Evolutionary conservation across 208 protist species (phyloP).

Genomic region (Naegleria gruberi): DNA sequence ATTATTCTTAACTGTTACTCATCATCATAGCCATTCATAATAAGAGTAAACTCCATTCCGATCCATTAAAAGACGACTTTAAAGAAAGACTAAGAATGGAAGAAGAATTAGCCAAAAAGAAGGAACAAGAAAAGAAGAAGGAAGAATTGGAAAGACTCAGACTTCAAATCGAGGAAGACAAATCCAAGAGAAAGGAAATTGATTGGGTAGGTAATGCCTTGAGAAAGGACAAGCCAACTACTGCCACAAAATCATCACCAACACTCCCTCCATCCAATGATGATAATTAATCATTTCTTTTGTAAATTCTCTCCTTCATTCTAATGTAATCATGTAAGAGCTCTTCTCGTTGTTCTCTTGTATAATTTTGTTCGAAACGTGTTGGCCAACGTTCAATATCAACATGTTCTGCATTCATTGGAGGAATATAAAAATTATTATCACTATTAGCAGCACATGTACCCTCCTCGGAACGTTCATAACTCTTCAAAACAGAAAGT

Average conservation of each 20-base stretch:
- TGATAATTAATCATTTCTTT: neutral
- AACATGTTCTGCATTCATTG: neutral
- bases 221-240: neutral
- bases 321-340: neutral
- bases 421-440: neutral
- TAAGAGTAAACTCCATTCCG: too few relatives aligned
- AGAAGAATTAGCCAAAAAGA: neutral
- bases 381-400: conserved; percentile 5
- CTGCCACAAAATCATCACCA: neutral
- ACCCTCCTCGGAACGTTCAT: too few relatives aligned
- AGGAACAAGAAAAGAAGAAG: neutral
- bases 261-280: neutral
- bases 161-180: neutral
- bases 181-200: neutral
- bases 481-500: neutral
- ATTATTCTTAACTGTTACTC: too few relatives aligned
- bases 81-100: neutral
- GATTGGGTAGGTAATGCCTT: neutral
- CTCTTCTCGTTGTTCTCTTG: neutral
- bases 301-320: neutral
- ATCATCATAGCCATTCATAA: too few relatives aligned
- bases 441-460: too few relatives aligned
- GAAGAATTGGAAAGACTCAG: neutral
- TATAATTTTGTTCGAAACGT: neutral
- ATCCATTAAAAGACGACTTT: neutral